These are phyloP conservation scores for Cucumis hystrix DNA, from an alignment of 306 rosid species.

Conservation along the genomic window DNA sequence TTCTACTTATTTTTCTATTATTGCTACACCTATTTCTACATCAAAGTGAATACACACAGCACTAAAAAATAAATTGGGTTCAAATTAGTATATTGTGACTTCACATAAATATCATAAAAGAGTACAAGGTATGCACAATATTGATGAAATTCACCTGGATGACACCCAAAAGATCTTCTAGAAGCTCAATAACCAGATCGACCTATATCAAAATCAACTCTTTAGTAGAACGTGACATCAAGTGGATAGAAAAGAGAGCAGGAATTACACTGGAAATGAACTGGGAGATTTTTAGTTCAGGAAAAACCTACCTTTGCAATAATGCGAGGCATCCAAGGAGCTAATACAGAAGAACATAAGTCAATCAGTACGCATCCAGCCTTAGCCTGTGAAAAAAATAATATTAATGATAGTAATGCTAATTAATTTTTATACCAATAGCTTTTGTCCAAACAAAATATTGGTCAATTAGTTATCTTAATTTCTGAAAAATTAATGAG, in stretches of 20 bases:
- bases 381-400: conserved; percentile 47
- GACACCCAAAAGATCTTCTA: conserved; percentile 85
- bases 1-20: not conserved
- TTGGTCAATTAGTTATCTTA: not conserved
- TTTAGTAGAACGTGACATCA: conserved; percentile 9
- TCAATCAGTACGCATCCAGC: conserved; percentile 87
- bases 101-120: not conserved
- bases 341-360: conserved; percentile 59
- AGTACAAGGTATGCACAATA: not conserved
- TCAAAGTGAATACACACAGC: not conserved
- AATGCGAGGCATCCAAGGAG: conserved; percentile 84
- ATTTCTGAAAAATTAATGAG: not conserved
- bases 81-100: not conserved
- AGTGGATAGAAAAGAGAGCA: not conserved
- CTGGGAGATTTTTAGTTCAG: not conserved
- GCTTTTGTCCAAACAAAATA: not conserved
- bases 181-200: conserved; percentile 81
- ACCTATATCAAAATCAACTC: conserved; percentile 35
- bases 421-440: conserved; percentile 5
- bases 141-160: conserved; percentile 44
- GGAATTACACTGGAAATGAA: conserved; percentile 3
- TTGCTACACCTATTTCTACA: not conserved
- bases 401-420: not conserved
- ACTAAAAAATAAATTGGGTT: not conserved
- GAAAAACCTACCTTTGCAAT: conserved; percentile 56